These are phyloP conservation scores for Plasmodium vivax DNA, from an alignment of 169 alveolate species.

Conservation along the genomic window DNA sequence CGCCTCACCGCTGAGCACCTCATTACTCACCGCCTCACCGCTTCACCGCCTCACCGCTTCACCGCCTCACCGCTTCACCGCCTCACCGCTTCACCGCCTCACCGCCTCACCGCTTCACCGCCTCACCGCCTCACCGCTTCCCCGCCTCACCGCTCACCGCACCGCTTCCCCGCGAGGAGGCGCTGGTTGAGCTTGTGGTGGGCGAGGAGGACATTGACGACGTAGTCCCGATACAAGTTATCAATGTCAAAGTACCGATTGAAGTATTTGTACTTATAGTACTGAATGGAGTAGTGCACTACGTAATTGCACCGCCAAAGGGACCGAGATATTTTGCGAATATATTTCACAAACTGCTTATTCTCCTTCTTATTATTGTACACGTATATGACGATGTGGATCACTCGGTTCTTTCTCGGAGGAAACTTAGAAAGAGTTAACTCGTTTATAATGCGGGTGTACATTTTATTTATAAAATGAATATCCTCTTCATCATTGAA, in stretches of 20 bases:
- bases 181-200: conserved; percentile 12
- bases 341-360: conserved; percentile 54
- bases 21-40: no score
- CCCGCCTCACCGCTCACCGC: no score
- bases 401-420: conserved; percentile 8
- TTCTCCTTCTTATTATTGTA: conserved; percentile 56
- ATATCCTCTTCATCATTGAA: conserved; percentile 61
- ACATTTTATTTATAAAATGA: conserved; percentile 18
- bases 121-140: no score
- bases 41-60: no score
- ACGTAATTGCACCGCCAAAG: conserved; percentile 62
- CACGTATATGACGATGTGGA: conserved; percentile 61
- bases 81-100: no score
- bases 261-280: conserved; percentile 49
- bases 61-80: no score
- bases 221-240: conserved; percentile 54
- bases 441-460: conserved; percentile 27
- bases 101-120: neutral
- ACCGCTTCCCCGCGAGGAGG: neutral
- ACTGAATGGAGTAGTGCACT: conserved; percentile 47
- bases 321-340: conserved; percentile 56
- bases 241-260: conserved; percentile 56
- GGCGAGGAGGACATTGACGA: conserved; percentile 16
- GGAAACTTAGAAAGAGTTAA: neutral
- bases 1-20: no score